Evolutionary conservation across 2,329 filamentous ascomycete genomes (phyloP).

Genomic region (Drechslerella dactyloides): DNA sequence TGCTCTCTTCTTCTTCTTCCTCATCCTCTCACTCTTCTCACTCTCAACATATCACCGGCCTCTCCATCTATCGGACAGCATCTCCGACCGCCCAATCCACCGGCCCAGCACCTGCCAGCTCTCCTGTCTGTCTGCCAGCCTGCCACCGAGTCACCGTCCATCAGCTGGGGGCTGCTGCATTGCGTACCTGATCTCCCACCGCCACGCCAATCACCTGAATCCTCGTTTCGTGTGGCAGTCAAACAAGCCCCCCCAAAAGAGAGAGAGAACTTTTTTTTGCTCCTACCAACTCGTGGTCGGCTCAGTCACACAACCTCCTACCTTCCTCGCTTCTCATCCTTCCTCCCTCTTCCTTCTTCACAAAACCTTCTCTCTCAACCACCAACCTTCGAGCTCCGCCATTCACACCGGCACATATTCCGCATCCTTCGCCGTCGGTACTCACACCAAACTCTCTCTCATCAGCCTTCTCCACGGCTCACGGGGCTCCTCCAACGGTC

Average conservation of each 20-base stretch:
- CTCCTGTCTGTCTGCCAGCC: neutral
- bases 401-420: neutral
- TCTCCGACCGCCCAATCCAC: neutral
- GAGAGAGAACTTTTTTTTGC: slow-evolving; percentile 10
- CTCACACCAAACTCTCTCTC: slow-evolving; percentile 6
- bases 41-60: neutral
- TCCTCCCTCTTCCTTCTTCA: neutral
- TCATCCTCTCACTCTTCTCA: slow-evolving; percentile 13
- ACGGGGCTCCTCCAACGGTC: slow-evolving; percentile 1
- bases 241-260: slow-evolving; percentile 34
- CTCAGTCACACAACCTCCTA: slow-evolving; percentile 34
- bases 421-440: neutral
- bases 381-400: slow-evolving; percentile 23
- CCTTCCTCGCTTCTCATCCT: slow-evolving; percentile 8
- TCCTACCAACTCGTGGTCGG: slow-evolving; percentile 3
- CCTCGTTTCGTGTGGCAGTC: slow-evolving; percentile 38
- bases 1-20: slow-evolving; percentile 15
- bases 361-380: slow-evolving; percentile 16
- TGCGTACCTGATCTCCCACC: slow-evolving; percentile 11
- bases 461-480: slow-evolving; percentile 6
- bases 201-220: slow-evolving; percentile 34
- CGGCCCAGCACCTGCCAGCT: neutral
- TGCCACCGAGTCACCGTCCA: slow-evolving; percentile 14
- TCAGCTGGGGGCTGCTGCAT: slow-evolving; percentile 3
- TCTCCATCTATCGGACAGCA: too few relatives aligned